A percentile compares a stretch with the other conserved stretches of the same genome.
Conservation (phyloP, 164 flowering plant species). For the Pachysandra terminalis region DNA sequence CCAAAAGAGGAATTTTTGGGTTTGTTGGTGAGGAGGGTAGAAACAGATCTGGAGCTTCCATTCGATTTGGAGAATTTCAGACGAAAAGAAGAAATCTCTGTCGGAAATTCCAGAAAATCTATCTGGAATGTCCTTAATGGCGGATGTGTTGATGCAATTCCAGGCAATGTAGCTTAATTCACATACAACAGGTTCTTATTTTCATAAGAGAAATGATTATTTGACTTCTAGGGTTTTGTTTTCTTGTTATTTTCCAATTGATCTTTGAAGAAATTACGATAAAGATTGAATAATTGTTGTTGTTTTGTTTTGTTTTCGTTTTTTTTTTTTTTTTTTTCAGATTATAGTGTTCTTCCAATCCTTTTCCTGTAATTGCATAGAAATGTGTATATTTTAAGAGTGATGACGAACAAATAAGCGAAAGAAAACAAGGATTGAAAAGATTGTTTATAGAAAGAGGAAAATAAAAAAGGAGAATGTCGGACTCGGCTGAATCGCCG, state of each 20-base stretch:
- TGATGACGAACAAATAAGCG: background rate
- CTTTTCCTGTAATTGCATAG: background rate
- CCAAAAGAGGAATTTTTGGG: background rate
- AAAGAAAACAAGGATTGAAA: background rate
- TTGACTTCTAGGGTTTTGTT: conserved; percentile 10
- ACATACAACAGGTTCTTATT: conserved; percentile 6
- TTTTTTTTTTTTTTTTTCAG: background rate
- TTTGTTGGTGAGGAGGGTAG: background rate
- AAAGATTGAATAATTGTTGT: too few relatives aligned
- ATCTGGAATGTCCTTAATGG: conserved; percentile 1
- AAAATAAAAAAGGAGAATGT: conserved; percentile 8
- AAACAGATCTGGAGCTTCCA: background rate
- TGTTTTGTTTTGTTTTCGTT: too few relatives aligned
- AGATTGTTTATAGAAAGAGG: too few relatives aligned
- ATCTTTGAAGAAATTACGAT: background rate
- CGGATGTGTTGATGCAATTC: background rate
- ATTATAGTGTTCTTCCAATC: background rate
- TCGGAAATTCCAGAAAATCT: background rate
- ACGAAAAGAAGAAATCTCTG: background rate
- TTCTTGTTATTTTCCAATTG: conserved; percentile 1
- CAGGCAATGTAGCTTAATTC: conserved; percentile 4
- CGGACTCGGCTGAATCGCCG: conserved; percentile 16
- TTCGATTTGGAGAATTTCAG: background rate
- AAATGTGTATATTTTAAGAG: background rate
- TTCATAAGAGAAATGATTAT: background rate